Evolutionary conservation across 148 eudicot genomes (phyloP).

Genomic region (Camellia lanceoleosa): DNA sequence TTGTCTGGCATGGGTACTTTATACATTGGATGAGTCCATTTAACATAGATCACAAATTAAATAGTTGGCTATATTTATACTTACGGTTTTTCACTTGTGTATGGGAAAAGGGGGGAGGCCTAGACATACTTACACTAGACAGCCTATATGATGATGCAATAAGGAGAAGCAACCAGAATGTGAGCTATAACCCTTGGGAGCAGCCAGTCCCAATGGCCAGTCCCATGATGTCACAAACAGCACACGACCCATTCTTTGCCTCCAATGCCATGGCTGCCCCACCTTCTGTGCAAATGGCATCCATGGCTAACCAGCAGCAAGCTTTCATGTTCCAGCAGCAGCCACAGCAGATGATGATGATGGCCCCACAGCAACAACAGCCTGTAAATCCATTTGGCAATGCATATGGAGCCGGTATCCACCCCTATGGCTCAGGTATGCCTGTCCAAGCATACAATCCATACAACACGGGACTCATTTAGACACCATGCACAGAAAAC

Average conservation of each 20-base stretch:
- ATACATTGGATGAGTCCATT: no score
- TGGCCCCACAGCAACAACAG: conserved; percentile 47
- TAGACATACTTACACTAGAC: conserved; percentile 81
- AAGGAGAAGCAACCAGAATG: conserved; percentile 73
- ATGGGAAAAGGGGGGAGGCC: conserved; percentile 59
- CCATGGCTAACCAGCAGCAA: conserved; percentile 75
- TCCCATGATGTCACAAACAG: conserved; percentile 51
- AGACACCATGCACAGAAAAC: neutral
- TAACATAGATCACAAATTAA: neutral
- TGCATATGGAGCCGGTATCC: conserved; percentile 38
- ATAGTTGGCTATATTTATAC: neutral
- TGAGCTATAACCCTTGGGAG: conserved; percentile 91
- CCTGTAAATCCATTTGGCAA: conserved; percentile 61
- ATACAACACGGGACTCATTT: conserved; percentile 54
- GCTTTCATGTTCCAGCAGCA: conserved; percentile 61
- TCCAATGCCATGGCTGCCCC: conserved; percentile 65
- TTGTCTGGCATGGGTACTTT: no score
- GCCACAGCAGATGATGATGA: conserved; percentile 58
- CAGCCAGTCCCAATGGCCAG: conserved; percentile 44
- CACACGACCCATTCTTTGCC: conserved; percentile 33
- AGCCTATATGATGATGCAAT: conserved; percentile 94
- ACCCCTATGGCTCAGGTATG: conserved; percentile 61
- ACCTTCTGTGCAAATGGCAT: conserved; percentile 69
- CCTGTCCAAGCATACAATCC: conserved; percentile 74
- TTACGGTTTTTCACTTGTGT: conserved; percentile 1